A percentile compares a stretch with the other conserved stretches of the same genome.
Evolutionary conservation across 208 protist genomes (phyloP).

Genomic region (Entamoeba moshkovskii): DNA sequence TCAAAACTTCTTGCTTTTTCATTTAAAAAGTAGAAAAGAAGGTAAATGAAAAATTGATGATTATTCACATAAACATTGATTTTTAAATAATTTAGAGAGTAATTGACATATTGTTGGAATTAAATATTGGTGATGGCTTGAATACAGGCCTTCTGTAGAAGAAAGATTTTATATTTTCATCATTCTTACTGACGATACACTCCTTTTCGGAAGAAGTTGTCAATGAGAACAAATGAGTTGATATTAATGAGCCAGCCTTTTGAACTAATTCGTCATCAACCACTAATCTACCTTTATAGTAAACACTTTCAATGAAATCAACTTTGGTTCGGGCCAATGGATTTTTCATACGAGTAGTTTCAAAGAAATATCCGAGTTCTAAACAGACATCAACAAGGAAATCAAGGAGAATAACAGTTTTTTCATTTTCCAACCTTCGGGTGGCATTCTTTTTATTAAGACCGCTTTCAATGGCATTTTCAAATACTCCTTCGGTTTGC

Average conservation of each 20-base stretch:
- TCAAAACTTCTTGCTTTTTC: too few relatives aligned
- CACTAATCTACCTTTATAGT: background rate
- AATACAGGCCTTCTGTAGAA: too few relatives aligned
- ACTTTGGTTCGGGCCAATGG: background rate
- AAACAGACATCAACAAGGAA: background rate
- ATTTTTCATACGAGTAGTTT: background rate
- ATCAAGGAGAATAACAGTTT: background rate
- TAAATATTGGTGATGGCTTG: too few relatives aligned
- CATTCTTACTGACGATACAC: too few relatives aligned
- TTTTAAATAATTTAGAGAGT: too few relatives aligned
- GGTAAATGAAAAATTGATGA: too few relatives aligned
- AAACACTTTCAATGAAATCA: background rate
- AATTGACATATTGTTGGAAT: too few relatives aligned
- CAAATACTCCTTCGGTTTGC: background rate
- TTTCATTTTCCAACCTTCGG: background rate
- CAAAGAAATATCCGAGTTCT: background rate
- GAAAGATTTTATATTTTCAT: too few relatives aligned
- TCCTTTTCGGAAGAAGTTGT: too few relatives aligned
- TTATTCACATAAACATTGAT: too few relatives aligned
- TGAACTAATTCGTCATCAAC: background rate
- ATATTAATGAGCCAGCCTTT: background rate
- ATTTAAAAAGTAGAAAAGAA: too few relatives aligned
- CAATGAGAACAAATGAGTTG: too few relatives aligned
- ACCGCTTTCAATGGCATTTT: background rate
- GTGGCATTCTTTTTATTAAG: background rate